A percentile compares a stretch with the other conserved stretches of the same genome.
Evolutionary conservation across 768 basidiomycete species (phyloP).

Genomic region (Pleurotus pulmonarius): DNA sequence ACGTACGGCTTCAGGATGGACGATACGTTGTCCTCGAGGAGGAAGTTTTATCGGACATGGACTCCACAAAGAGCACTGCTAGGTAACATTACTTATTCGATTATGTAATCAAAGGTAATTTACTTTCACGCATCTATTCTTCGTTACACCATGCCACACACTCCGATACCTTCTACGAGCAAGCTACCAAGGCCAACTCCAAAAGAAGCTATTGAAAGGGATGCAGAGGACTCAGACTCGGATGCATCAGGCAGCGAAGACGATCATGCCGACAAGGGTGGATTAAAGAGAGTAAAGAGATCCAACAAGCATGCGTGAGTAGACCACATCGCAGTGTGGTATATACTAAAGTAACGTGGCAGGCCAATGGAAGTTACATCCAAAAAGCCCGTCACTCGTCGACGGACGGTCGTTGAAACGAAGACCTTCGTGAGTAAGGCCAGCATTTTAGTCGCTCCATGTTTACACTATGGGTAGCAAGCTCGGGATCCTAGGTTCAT

Average conservation of each 20-base stretch:
- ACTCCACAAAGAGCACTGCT: neutral
- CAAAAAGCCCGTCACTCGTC: conserved; percentile 78
- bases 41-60: neutral
- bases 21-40: conserved; percentile 46
- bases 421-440: conserved; percentile 50
- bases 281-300: conserved; percentile 49
- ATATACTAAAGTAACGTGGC: conserved; percentile 5
- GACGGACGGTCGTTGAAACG: conserved; percentile 65
- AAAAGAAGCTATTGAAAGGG: conserved; percentile 1
- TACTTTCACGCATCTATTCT: neutral
- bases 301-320: conserved; percentile 86
- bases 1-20: conserved; percentile 54
- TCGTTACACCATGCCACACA: conserved; percentile 14
- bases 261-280: conserved; percentile 12
- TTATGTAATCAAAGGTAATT: neutral
- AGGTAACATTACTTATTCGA: neutral
- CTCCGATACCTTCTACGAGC: conserved; percentile 17
- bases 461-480: conserved; percentile 40
- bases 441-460: conserved; percentile 5
- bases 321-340: neutral
- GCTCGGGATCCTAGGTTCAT: conserved; percentile 87
- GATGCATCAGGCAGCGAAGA: conserved; percentile 19
- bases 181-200: conserved; percentile 14
- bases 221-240: conserved; percentile 26
- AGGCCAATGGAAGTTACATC: conserved; percentile 84